Conservation (phyloP, 441 rosid species). For the Bocquillonia castaneifolia region DNA sequence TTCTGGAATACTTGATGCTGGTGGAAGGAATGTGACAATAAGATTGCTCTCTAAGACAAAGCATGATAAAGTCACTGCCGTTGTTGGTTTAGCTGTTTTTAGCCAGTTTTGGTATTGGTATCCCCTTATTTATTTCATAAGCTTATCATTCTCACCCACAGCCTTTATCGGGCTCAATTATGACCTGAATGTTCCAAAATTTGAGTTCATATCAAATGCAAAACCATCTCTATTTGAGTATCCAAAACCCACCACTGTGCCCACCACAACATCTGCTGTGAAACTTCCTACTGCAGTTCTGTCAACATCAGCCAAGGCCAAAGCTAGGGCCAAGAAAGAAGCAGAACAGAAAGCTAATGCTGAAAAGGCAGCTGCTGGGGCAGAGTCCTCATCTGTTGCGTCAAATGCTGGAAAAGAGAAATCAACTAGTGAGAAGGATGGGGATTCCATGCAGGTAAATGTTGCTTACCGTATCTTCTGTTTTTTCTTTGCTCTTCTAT, state of each 20-base stretch:
- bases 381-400: constrained; percentile 43
- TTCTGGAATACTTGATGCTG: constrained; percentile 95
- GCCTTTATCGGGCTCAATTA: constrained; percentile 90
- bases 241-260: constrained; percentile 87
- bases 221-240: constrained; percentile 91
- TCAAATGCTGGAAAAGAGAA: constrained; percentile 58
- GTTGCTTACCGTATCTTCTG: neutral
- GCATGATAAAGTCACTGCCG: constrained; percentile 94
- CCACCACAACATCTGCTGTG: constrained; percentile 68
- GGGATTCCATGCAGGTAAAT: constrained; percentile 87
- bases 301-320: constrained; percentile 89
- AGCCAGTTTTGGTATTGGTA: constrained; percentile 99
- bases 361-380: constrained; percentile 57
- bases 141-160: constrained; percentile 91
- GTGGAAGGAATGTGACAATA: constrained; percentile 94
- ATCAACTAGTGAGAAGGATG: constrained; percentile 62
- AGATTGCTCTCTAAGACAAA: constrained; percentile 90
- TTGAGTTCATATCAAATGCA: constrained; percentile 84
- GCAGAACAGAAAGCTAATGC: constrained; percentile 81
- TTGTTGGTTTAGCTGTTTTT: constrained; percentile 92
- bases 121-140: constrained; percentile 87
- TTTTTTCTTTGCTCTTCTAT: neutral
- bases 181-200: constrained; percentile 85
- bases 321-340: constrained; percentile 97
- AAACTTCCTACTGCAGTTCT: constrained; percentile 90